Percentiles rank a stretch among this genome's conserved stretches.
These are phyloP conservation scores for Aegilops bicornis DNA, from an alignment of 176 grass and related monocot genomes.

Conservation along the genomic window DNA sequence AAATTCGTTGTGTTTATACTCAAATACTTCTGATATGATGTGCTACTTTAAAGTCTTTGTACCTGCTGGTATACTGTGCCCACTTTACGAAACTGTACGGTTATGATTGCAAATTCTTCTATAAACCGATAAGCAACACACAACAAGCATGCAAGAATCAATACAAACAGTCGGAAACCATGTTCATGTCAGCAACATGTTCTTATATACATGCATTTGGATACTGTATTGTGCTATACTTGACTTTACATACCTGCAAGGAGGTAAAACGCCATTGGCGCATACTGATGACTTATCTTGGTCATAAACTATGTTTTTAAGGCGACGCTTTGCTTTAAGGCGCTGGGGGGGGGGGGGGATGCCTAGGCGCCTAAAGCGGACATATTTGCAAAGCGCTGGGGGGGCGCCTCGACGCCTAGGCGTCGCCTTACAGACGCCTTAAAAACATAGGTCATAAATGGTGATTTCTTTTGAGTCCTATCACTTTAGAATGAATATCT, in stretches of 20 bases:
- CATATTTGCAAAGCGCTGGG: too few relatives aligned
- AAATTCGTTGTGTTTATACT: conserved; percentile 10
- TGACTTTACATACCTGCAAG: conserved; percentile 27
- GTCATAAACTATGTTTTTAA: background rate
- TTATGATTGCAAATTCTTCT: background rate
- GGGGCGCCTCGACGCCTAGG: too few relatives aligned
- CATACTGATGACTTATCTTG: background rate
- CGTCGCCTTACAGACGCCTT: too few relatives aligned
- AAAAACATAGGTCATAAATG: background rate
- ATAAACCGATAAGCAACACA: background rate
- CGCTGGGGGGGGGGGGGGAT: too few relatives aligned
- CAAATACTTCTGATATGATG: conserved; percentile 11
- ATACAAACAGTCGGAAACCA: background rate
- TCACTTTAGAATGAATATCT: conserved; percentile 13
- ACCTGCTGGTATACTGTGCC: background rate
- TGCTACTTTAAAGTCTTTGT: background rate
- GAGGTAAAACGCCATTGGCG: background rate
- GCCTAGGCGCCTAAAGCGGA: too few relatives aligned
- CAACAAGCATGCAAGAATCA: background rate
- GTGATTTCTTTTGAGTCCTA: background rate
- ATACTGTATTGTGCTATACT: conserved; percentile 11
- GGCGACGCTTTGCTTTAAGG: too few relatives aligned
- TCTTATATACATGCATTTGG: conserved; percentile 21
- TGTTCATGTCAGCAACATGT: background rate
- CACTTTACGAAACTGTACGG: background rate